Evolutionary conservation across 1,139 yeast species (phyloP), one percentile per base, ranked within the genome.

Genomic region (Keqinozyma sinolaborantium): DNA sequence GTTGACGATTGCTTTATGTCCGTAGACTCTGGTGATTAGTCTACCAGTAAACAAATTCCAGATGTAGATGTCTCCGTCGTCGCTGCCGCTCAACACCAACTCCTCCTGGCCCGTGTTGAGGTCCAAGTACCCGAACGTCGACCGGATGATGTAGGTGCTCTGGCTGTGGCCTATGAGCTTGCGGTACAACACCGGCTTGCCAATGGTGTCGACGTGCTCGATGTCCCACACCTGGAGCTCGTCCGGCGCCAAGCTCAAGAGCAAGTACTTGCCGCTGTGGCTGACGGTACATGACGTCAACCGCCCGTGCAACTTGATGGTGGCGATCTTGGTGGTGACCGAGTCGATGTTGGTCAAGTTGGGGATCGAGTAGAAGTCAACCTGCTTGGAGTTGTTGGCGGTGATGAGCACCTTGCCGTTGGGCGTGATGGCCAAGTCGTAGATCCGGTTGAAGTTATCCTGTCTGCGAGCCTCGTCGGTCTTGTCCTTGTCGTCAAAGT

Each of bases 41-140:
- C 82, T 79, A 4, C 95, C 92, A 14, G 81, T 79, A 33, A 72
- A 70, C 25, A 83, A 67, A 47, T 85, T 86, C 95, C 96, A 88
- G 5, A 88, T 64, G 55, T 81, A 87, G 4, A 87, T 72, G 37
- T 73, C 69, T 0, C 92, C 88, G 50, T 86, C 94, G 48, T 84
- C 94, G 28, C 94, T 79, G 2, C 97, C 97, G 45, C 90, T 79
- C 12, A 84, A 61, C 0, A 87, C 76, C 31, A 86, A 62, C 41
- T 80, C 81, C 47, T 83, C 95, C 37, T 77, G 70, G 23, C 65
- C 65, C 3, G 73, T 41, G 2, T 47, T 48, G 18, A 53, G 50
- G 30, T 53, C 54, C 31, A 62, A 51, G 40, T 68, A 68, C 1
- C 95, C 95, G 53, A 88, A 83, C 42, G 88, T 73, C 0, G 95